phyloP scores from a whole-genome alignment of 306 rosid species.

The Senna tora region DNA sequence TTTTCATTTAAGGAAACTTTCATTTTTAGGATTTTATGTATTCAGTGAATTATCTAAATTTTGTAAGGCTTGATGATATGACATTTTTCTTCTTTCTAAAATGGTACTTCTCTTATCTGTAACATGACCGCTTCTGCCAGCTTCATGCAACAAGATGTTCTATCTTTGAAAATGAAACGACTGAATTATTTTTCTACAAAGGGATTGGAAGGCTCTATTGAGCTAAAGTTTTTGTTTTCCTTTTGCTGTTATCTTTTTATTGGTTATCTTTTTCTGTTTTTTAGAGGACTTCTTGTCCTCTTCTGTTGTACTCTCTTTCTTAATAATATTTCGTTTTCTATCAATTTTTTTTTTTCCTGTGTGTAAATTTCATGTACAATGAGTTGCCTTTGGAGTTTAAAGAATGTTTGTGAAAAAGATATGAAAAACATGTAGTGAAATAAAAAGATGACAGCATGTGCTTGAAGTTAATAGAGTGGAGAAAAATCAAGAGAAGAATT shows the following conservation, averaged over 20 bases:
- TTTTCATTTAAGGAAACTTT: slow-evolving; percentile 21
- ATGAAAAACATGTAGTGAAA: background rate
- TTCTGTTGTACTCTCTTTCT: too few relatives aligned
- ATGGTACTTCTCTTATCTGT: background rate
- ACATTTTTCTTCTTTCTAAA: background rate
- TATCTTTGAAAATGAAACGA: background rate
- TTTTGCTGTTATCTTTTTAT: too few relatives aligned
- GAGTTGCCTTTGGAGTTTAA: background rate
- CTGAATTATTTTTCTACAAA: background rate
- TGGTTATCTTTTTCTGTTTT: too few relatives aligned
- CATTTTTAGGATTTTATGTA: background rate
- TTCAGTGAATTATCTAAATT: background rate
- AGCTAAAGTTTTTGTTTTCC: too few relatives aligned
- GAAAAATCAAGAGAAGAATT: background rate
- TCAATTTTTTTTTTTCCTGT: too few relatives aligned
- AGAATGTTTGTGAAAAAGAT: background rate
- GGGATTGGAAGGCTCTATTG: too few relatives aligned
- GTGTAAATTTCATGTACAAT: background rate
- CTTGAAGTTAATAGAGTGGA: background rate
- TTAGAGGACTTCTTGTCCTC: too few relatives aligned
- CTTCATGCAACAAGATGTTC: background rate
- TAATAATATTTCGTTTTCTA: too few relatives aligned
- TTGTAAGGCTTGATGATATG: background rate
- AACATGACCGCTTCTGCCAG: background rate
- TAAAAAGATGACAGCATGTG: background rate